phyloP scores from a whole-genome alignment of 768 basidiomycete genomes.

The Rhodotorula diobovata region DNA sequence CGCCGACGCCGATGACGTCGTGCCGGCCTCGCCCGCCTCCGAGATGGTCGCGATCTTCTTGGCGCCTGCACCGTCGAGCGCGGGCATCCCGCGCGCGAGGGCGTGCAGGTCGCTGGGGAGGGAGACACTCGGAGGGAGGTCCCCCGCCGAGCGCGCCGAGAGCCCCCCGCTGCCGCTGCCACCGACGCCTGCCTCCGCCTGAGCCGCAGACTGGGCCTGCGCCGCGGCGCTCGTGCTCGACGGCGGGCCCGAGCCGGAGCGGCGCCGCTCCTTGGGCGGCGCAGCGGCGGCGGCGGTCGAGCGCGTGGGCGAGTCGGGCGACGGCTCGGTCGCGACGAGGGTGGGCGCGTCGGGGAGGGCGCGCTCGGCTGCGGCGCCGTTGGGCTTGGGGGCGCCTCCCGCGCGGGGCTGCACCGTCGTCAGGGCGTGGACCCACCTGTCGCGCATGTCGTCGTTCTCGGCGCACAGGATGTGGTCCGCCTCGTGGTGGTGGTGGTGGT shows the following conservation, averaged over 20 bases:
- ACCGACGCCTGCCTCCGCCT: no score
- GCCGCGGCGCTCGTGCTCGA: neutral
- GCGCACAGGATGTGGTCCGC: constrained; percentile 89
- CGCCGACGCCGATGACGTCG: neutral
- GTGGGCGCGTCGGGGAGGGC: neutral
- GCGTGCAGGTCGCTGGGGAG: constrained; percentile 54
- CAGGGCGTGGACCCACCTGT: constrained; percentile 89
- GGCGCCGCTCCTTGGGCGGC: neutral
- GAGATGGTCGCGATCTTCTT: neutral
- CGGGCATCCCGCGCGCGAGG: constrained; percentile 20
- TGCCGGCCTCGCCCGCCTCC: neutral
- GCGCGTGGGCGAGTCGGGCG: neutral
- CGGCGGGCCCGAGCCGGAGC: constrained; percentile 19
- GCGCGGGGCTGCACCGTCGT: constrained; percentile 27
- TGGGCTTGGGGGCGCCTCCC: neutral
- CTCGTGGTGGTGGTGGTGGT: no score
- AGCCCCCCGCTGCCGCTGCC: neutral
- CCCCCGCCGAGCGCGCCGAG: constrained; percentile 4
- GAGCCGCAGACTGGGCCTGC: no score
- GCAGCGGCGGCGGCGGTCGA: no score
- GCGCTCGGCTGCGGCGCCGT: neutral
- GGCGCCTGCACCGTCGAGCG: neutral
- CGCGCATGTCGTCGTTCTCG: constrained; percentile 87
- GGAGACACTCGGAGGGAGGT: constrained; percentile 60
- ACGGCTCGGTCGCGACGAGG: constrained; percentile 9